A percentile compares a stretch with the other conserved stretches of the same genome.
phyloP scores from a whole-genome alignment of 1,284 basidiomycete species.

The Volvariella volvacea region DNA sequence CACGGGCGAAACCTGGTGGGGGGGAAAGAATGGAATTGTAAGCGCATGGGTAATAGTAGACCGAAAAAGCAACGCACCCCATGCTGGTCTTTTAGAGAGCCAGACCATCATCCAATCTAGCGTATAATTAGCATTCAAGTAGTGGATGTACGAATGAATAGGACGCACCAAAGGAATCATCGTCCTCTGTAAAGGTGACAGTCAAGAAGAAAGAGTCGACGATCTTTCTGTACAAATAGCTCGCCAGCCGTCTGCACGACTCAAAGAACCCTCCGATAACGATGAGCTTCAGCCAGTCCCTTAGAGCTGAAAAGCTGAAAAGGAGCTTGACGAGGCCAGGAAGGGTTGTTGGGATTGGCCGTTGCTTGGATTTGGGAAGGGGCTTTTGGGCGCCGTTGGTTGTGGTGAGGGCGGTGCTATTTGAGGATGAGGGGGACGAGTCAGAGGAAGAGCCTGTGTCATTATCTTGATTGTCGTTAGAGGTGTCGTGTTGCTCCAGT shows the following conservation, averaged over 20 bases:
- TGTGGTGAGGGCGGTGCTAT: background rate
- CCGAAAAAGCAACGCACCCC: slow-evolving; percentile 7
- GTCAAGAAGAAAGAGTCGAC: slow-evolving; percentile 14
- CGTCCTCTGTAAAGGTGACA: slow-evolving; percentile 15
- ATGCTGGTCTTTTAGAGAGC: slow-evolving; percentile 14
- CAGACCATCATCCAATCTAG: slow-evolving; percentile 16
- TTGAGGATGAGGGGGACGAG: background rate
- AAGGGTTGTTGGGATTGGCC: slow-evolving; percentile 6
- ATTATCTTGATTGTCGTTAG: too few species aligned
- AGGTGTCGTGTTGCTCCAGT: too few species aligned
- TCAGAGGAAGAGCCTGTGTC: too few species aligned
- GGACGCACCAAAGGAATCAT: slow-evolving; percentile 15
- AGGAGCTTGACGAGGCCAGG: slow-evolving; percentile 1
- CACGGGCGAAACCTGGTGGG: slow-evolving; percentile 6
- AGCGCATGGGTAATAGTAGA: background rate
- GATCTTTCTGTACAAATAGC: slow-evolving; percentile 9
- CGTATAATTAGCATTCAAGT: too few species aligned
- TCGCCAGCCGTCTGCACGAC: slow-evolving; percentile 13
- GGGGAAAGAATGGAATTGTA: slow-evolving; percentile 11
- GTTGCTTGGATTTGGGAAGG: background rate
- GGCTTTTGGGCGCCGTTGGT: background rate
- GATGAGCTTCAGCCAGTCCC: slow-evolving; percentile 18
- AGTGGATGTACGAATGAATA: background rate
- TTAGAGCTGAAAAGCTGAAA: slow-evolving; percentile 6
- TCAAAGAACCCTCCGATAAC: slow-evolving; percentile 16